Base-by-base conservation (phyloP, 1,139 yeast species). In the Saccharomyces hybrid region DNA sequence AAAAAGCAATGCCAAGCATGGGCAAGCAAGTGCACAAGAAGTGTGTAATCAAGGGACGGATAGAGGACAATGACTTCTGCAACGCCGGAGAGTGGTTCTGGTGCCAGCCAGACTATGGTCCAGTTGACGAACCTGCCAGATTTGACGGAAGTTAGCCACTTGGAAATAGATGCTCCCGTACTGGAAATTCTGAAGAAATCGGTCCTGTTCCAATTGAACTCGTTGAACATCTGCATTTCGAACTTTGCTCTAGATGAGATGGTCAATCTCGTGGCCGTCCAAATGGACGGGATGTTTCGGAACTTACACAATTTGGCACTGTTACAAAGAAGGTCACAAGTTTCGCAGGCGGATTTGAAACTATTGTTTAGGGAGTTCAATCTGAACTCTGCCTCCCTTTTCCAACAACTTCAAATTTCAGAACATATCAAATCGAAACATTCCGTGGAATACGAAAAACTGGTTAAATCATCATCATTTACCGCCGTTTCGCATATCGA, bases 251-350 rank as follows among this genome's bases (percentile, higher is more conserved):
- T 83, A 47, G 73, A 74, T 44, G 77, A 77, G 53, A 55, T 83
- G 48, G 69, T 80, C 2, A 73, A 76, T 25, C 68, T 82, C 58
- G 77, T 84, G 1, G 74, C 77, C 48, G 71, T 72, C 23, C 83
- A 81, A 63, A 71, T 88, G 63, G 73, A 78, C 58, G 74, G 74
- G 29, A 59, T 86, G 52, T 68, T 78, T 6, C 63, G 69, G 5
- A 73, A 77, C 48, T 67, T 88, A 47, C 81, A 79, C 54, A 78
- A 78, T 56, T 69, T 82, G 38, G 77, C 86, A 2, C 83, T 80
- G 56, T 70, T 82, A 13, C 96, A 89, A 69, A 74, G 97, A 61
- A 76, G 95, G 53, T 71, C 75, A 27, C 68, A 69, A 29, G 87
- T 91, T 0, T 74, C 88, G 0, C 70, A 80, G 29, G 75, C 75